phyloP scores from a whole-genome alignment of 306 rosid species.

The Rubus parviflorus region DNA sequence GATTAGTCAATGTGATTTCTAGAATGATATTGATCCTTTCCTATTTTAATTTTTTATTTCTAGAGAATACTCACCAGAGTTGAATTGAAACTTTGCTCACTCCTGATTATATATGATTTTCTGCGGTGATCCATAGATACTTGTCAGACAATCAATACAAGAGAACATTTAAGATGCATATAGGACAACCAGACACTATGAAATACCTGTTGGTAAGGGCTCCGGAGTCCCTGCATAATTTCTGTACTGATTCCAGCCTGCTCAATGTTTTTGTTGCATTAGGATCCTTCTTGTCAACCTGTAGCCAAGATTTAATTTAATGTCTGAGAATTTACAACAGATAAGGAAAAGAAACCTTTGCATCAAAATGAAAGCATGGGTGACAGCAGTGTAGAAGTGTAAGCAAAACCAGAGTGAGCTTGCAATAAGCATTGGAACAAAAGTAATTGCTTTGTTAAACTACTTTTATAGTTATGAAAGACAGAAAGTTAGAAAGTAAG shows the following conservation, averaged over 20 bases:
- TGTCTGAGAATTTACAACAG: neutral
- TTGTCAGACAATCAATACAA: constrained; percentile 27
- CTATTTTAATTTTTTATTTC: neutral
- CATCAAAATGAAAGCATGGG: neutral
- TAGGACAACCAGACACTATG: constrained; percentile 1
- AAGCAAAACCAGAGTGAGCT: neutral
- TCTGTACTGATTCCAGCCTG: constrained; percentile 75
- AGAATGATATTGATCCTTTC: neutral
- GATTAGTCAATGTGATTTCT: constrained; percentile 12
- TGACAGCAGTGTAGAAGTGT: neutral
- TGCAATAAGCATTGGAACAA: neutral
- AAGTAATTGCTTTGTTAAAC: neutral
- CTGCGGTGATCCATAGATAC: constrained; percentile 39
- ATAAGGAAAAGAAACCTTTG: neutral
- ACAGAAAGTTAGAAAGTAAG: neutral
- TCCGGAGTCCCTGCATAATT: constrained; percentile 80
- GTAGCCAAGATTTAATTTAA: constrained; percentile 17
- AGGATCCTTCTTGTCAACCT: constrained; percentile 87
- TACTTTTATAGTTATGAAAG: neutral
- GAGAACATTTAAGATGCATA: neutral
- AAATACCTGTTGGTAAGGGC: constrained; percentile 61
- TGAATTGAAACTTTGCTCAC: constrained; percentile 41
- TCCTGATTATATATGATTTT: constrained; percentile 52
- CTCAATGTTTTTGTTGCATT: constrained; percentile 77
- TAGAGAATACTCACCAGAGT: constrained; percentile 45